A percentile compares a stretch with the other conserved stretches of the same genome.
phyloP scores from a whole-genome alignment of 192 early-diverging fungal species.

The Coemansia interrupta region DNA sequence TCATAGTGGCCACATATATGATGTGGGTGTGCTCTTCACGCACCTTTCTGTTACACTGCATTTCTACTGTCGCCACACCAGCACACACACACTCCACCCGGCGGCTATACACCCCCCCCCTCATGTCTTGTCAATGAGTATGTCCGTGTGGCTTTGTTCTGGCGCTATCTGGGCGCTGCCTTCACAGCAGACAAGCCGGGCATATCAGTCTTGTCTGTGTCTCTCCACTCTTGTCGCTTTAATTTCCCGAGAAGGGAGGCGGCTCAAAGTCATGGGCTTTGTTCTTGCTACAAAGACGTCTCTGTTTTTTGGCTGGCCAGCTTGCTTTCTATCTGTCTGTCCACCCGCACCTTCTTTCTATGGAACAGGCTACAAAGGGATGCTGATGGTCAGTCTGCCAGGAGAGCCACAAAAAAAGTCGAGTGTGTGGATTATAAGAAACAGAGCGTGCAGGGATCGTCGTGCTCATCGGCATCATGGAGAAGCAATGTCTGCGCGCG shows the following conservation, averaged over 20 bases:
- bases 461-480: slow-evolving; percentile 1
- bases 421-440: slow-evolving; percentile 6
- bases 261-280: too few species aligned
- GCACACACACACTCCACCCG: too few species aligned
- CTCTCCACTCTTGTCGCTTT: slow-evolving; percentile 1
- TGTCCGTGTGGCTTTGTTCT: too few species aligned
- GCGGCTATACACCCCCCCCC: too few species aligned
- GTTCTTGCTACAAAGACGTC: too few species aligned
- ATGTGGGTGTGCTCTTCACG: too few species aligned
- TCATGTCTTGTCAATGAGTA: too few species aligned
- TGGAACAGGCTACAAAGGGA: slow-evolving; percentile 3
- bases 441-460: slow-evolving; percentile 14
- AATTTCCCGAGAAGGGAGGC: background rate
- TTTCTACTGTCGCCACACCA: too few species aligned
- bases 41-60: too few species aligned
- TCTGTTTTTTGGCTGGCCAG: background rate
- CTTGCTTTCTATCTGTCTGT: background rate
- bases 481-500: slow-evolving; percentile 9
- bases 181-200: too few species aligned
- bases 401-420: slow-evolving; percentile 2
- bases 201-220: background rate
- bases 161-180: too few species aligned
- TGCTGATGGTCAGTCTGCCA: background rate
- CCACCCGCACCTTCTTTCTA: background rate
- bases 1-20: too few species aligned